Evolutionary conservation across 306 rosid species (phyloP).

Genomic region (Inga laurina): DNA sequence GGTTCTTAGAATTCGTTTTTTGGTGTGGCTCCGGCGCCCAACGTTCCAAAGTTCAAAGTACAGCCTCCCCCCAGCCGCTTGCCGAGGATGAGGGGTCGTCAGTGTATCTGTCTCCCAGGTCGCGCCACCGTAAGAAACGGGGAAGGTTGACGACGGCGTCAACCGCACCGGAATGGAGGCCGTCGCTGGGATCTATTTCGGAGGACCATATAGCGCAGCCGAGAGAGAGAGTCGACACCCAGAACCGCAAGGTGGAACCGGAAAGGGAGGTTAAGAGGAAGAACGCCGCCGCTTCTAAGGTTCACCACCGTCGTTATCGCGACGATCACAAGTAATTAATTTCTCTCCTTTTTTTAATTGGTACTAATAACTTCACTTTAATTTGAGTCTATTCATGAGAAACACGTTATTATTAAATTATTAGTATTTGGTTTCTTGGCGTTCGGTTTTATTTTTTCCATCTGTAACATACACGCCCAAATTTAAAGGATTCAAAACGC

Average conservation of each 20-base stretch:
- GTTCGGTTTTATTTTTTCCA: neutral
- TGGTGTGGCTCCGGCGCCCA: slow-evolving; percentile 41
- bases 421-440: neutral
- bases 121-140: slow-evolving; percentile 30
- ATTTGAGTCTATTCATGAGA: no score
- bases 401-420: neutral
- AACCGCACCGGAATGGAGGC: slow-evolving; percentile 47
- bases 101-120: neutral
- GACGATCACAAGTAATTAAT: slow-evolving; percentile 44
- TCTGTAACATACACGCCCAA: neutral
- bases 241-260: slow-evolving; percentile 6
- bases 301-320: slow-evolving; percentile 29
- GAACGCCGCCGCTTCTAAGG: neutral
- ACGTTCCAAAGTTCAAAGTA: neutral
- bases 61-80: neutral
- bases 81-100: slow-evolving; percentile 37
- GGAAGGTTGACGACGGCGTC: slow-evolving; percentile 3
- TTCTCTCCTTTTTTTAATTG: neutral
- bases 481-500: neutral
- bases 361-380: neutral
- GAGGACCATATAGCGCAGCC: slow-evolving; percentile 40
- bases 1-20: slow-evolving; percentile 45
- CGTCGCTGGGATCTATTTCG: slow-evolving; percentile 58
- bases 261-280: slow-evolving; percentile 29
- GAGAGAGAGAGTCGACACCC: neutral